Evolutionary conservation across 495 filamentous ascomycete genomes (phyloP), one percentile per base, ranked within the genome.

Genomic region (Podospora tetraspora): DNA sequence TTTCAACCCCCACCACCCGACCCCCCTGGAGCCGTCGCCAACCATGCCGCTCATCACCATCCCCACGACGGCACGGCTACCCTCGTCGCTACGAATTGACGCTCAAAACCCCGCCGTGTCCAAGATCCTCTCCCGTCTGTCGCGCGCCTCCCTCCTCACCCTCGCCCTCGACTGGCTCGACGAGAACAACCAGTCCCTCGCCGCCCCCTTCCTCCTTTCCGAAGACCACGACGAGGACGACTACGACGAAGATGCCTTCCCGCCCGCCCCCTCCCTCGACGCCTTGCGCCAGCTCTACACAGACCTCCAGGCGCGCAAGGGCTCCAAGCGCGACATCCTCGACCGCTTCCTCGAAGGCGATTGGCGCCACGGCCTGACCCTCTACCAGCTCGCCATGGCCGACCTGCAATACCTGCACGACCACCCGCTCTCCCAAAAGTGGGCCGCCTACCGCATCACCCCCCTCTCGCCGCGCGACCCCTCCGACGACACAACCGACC

Each of bases 311-410:
- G 63, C 72, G 8, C 79, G 86, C 24, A 93, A 89, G 72, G 90
- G 91, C 3, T 85, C 84, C 11, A 91, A 89, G 70, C 83, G 88
- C 60, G 92, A 96, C 73, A 84, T 94, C 5, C 79, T 91, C 8
- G 91, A 92, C 71, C 84, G 91, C 30, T 89, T 96, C 56, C 71
- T 90, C 0, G 89, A 93, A 67, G 91, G 91, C 58, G 92, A 96
- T 75, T 96, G 92, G 92, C 83, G 91, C 23, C 84, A 88, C 62
- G 92, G 92, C 1, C 79, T 96, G 23, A 89, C 85, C 1, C 78
- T 96, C 19, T 91, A 90, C 69, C 91, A 93, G 73, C 81, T 94
- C 4, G 92, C 91, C 61, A 93, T 92, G 84, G 88, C 89, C 19
- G 92, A 96, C 71, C 78, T 92, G 16, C 89, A 90, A 68, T 83